Base-by-base conservation (phyloP, 2,329 filamentous ascomycete species). In the Hortaea werneckii region DNA sequence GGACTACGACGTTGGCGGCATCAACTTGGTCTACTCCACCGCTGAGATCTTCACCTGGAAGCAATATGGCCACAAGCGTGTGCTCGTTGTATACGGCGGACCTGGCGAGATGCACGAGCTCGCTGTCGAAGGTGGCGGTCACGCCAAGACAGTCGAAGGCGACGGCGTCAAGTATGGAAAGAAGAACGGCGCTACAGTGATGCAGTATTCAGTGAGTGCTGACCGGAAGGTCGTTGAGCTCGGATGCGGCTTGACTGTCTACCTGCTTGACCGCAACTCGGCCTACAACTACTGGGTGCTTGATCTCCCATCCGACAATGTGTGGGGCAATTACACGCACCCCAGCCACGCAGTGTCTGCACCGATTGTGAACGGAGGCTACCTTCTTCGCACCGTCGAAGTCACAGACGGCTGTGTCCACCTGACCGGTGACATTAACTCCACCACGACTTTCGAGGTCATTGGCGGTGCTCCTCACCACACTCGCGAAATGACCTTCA, bases 41-140 rank as follows among this genome's bases (percentile, higher is more conserved):
- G 80, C 79, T 0, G 82, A 87, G 55, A 75, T 86, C 26, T 78
- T 81, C 50, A 84, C 80, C 0, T 83, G 80, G 55, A 82, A 86
- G 60, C 72, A 75, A 43, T 79, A 82, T 48, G 70, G 68, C 0
- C 66, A 74, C 35, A 76, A 73, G 59, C 80, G 77, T 10, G 74
- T 80, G 1, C 62, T 85, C 2, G 63, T 86, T 1, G 64, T 86
- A 3, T 86, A 85, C 51, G 79, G 78, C 3, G 80, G 77, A 0
- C 67, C 73, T 0, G 70, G 71, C 10, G 82, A 86, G 54, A 66
- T 68, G 1, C 80, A 85, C 50, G 82, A 86, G 54, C 65, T 85
- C 29, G 76, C 75, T 0, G 57, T 82, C 12, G 61, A 13, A 40
- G 53, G 41, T 47, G 66, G 42, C 57, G 67, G 13, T 47, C 58